Conservation (phyloP, 306 rosid species). For the Malus fusca region DNA sequence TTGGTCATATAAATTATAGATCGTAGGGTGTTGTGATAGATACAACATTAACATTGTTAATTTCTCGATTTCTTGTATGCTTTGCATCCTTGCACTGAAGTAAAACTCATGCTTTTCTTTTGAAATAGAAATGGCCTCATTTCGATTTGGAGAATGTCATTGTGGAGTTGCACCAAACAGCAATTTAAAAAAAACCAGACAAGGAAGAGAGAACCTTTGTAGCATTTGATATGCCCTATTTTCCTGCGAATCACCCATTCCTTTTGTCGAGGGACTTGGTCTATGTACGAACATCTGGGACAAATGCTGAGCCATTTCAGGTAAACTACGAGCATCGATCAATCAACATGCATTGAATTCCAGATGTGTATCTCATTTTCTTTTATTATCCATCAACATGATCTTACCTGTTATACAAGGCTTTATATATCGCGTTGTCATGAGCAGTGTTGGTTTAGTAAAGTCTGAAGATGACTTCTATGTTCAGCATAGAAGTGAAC, state of each 20-base stretch:
- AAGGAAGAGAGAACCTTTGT: conserved; percentile 16
- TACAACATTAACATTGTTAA: no score
- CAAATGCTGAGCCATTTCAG: neutral
- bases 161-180: neutral
- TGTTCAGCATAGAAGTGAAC: conserved; percentile 30
- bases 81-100: no score
- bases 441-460: neutral
- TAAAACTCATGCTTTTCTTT: neutral
- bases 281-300: conserved; percentile 8
- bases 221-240: conserved; percentile 8
- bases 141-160: neutral
- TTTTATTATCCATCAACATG: neutral
- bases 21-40: neutral
- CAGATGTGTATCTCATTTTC: neutral
- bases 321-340: neutral
- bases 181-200: neutral
- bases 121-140: conserved; percentile 12
- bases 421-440: neutral
- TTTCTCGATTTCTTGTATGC: no score
- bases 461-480: conserved; percentile 21
- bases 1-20: neutral
- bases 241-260: conserved; percentile 10
- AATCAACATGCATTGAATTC: no score
- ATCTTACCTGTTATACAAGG: conserved; percentile 11
- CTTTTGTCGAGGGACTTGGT: conserved; percentile 28